Evolutionary conservation across 2,329 filamentous ascomycete genomes (phyloP), one percentile per base, ranked within the genome.

Genomic region (Aspergillus persii): DNA sequence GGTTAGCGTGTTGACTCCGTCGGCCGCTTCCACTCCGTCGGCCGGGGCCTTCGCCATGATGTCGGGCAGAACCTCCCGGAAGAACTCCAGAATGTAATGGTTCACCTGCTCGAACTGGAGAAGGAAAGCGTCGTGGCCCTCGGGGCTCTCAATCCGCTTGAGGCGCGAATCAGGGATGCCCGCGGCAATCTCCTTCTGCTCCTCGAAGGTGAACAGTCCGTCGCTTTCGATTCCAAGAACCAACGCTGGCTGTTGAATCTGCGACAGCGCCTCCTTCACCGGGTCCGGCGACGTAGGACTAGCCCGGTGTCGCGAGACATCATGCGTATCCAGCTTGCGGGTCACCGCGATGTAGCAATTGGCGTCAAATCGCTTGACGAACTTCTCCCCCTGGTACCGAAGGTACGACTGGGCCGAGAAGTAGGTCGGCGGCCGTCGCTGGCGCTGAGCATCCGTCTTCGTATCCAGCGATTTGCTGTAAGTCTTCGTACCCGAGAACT

Each of bases 261-360:
- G 78, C 0, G 85, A 86, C 3, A 99, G 82, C 0, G 94, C 94
- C 60, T 91, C 86, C 29, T 85, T 83, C 33, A 96, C 87, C 29
- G 84, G 71, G 12, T 76, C 73, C 8, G 67, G 60, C 2, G 70
- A 79, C 36, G 73, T 74, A 9, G 73, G 66, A 23, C 75, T 68
- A 18, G 78, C 80, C 4, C 94, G 89, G 71, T 88, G 86, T 29
- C 93, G 86, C 12, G 92, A 96, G 29, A 99, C 87, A 73, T 99
- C 95, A 76, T 99, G 95, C 0, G 95, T 98, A 74, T 99, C 95
- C 15, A 99, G 85, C 77, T 99, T 99, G 69, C 95, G 89, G 4
- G 95, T 98, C 76, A 99, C 97, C 66, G 95, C 93, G 67, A 99
- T 98, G 79, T 99, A 99, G 79, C 95, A 99, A 76, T 99, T 99